phyloP scores from a whole-genome alignment of 257 asterid species.

The Scutellaria barbata region DNA sequence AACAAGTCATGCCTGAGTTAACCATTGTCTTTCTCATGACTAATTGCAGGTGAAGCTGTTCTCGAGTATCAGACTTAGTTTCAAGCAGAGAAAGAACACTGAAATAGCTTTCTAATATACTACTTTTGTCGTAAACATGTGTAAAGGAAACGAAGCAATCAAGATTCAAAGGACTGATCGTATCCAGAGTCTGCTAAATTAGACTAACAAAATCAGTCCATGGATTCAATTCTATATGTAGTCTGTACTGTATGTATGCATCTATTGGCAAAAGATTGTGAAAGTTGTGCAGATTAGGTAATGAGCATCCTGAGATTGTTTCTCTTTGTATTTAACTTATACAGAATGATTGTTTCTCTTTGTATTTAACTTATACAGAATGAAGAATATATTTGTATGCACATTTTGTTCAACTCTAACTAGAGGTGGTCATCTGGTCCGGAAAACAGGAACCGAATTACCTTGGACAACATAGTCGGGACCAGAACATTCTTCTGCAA shows the following conservation, averaged over 20 bases:
- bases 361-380: too few relatives aligned
- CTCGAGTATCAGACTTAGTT: conserved; percentile 60
- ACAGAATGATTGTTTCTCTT: too few relatives aligned
- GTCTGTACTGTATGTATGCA: conserved; percentile 32
- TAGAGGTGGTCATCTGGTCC: too few relatives aligned
- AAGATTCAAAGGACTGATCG: conserved; percentile 33
- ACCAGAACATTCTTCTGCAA: too few relatives aligned
- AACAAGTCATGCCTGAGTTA: too few relatives aligned
- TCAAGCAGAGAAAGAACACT: conserved; percentile 28
- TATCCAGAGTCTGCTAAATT: conserved; percentile 28
- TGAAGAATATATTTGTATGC: conserved; percentile 19
- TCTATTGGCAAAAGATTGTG: neutral
- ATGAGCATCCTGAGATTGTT: neutral
- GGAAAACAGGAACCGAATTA: too few relatives aligned
- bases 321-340: conserved; percentile 12
- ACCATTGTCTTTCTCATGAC: neutral
- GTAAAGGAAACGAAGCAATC: conserved; percentile 45
- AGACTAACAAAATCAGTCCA: conserved; percentile 34
- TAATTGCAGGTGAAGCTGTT: conserved; percentile 80
- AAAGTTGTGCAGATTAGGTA: conserved; percentile 34
- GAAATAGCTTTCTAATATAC: conserved; percentile 36
- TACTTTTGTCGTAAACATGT: conserved; percentile 32
- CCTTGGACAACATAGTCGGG: too few relatives aligned
- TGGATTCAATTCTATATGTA: conserved; percentile 14
- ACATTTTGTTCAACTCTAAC: neutral